A percentile compares a stretch with the other conserved stretches of the same genome.
These are phyloP conservation scores for Curvularia lunata DNA, from an alignment of 2,329 filamentous ascomycete genomes.

Conservation along the genomic window DNA sequence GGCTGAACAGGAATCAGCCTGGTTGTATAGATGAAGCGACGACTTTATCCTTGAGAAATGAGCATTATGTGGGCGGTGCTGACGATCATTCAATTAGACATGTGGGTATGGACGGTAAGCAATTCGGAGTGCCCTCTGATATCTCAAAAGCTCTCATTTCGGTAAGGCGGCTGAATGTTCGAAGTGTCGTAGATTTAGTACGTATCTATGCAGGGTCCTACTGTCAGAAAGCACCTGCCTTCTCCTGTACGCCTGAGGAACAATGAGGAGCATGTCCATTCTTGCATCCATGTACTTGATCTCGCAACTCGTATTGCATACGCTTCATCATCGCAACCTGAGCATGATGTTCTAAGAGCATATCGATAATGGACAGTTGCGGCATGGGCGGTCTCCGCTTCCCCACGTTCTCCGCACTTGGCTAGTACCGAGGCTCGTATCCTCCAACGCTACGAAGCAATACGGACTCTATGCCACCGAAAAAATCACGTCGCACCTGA, in stretches of 20 bases:
- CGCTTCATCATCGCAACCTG: not conserved
- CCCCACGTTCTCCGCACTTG: conserved; percentile 33
- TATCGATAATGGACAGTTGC: not conserved
- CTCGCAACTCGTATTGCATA: not conserved
- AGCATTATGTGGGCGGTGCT: conserved; percentile 23
- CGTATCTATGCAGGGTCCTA: not conserved
- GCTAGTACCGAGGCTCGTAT: conserved; percentile 27
- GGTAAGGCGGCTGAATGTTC: not conserved
- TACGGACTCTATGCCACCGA: not conserved
- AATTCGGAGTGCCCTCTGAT: not conserved
- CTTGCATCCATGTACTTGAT: not conserved
- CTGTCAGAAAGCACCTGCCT: not conserved
- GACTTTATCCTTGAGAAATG: conserved; percentile 35
- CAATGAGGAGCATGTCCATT: not conserved
- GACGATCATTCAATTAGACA: conserved; percentile 4
- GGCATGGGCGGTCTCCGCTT: conserved; percentile 6
- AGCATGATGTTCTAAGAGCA: not conserved
- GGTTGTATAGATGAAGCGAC: conserved; percentile 24
- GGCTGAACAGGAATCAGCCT: conserved; percentile 9
- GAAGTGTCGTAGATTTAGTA: not conserved
- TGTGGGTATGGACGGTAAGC: not conserved
- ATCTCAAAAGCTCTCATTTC: not conserved
- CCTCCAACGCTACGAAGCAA: not conserved
- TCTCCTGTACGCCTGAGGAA: not conserved
- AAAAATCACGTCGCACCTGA: not conserved